Conservation (phyloP, 805 yeast genomes). For the Kodamaea sagamina region DNA sequence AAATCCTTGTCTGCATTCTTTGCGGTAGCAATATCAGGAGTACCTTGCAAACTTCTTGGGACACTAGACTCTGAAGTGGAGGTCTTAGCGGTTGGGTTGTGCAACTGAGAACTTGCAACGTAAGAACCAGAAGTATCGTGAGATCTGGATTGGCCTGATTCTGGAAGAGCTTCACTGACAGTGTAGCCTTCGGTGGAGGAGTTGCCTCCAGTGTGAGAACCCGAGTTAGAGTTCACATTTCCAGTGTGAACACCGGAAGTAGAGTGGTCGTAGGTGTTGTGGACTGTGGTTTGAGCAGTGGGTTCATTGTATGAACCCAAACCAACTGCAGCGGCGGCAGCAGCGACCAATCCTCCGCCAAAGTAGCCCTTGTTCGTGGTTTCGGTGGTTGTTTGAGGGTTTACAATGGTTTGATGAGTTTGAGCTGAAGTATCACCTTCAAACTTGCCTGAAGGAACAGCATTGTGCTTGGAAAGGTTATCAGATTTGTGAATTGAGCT, state of each 20-base stretch:
- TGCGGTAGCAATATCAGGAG: conserved; percentile 2
- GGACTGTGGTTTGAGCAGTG: no score
- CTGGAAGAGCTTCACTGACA: not conserved
- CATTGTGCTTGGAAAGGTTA: not conserved
- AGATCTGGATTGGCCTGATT: not conserved
- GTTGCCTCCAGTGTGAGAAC: not conserved
- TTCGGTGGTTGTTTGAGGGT: not conserved
- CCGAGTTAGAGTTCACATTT: not conserved
- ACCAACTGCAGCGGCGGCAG: not conserved
- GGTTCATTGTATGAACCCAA: not conserved
- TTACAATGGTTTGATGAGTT: not conserved
- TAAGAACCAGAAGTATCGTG: not conserved
- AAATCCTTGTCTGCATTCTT: not conserved
- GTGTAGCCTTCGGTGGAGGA: not conserved
- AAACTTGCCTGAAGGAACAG: not conserved
- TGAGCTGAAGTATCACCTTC: not conserved
- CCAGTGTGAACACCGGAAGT: not conserved
- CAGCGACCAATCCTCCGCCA: not conserved
- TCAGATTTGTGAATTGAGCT: no score
- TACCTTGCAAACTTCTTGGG: conserved; percentile 6
- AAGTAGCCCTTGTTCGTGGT: not conserved
- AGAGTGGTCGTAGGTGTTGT: not conserved
- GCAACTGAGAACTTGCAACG: not conserved
- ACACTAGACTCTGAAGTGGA: not conserved
- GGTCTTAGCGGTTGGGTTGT: not conserved